These are phyloP conservation scores for Fraxinus americana DNA, from an alignment of 257 asterid genomes.

Conservation along the genomic window DNA sequence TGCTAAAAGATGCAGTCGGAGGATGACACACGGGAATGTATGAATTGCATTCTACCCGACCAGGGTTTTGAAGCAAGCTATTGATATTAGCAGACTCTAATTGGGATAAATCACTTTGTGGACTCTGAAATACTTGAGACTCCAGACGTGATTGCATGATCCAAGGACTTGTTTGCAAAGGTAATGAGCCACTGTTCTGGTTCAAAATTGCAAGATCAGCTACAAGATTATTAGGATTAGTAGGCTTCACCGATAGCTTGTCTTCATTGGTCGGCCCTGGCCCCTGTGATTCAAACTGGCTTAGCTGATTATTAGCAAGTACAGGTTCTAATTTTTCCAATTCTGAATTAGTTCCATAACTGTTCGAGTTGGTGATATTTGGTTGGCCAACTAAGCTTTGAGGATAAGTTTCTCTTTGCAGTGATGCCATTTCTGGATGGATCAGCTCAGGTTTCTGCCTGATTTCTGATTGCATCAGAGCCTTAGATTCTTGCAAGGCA, in stretches of 20 bases:
- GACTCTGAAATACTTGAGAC: slow-evolving; percentile 35
- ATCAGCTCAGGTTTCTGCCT: slow-evolving; percentile 37
- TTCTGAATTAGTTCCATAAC: slow-evolving; percentile 31
- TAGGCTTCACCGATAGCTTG: slow-evolving; percentile 31
- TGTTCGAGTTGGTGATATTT: slow-evolving; percentile 24
- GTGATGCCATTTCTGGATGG: slow-evolving; percentile 27
- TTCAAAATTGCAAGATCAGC: slow-evolving; percentile 32
- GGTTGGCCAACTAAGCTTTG: slow-evolving; percentile 37
- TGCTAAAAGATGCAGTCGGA: slow-evolving; percentile 39
- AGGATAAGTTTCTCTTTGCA: slow-evolving; percentile 33
- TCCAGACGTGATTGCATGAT: slow-evolving; percentile 41
- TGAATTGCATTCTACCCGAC: slow-evolving; percentile 53
- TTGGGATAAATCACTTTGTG: slow-evolving; percentile 38
- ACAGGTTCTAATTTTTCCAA: slow-evolving; percentile 32
- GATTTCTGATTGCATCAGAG: slow-evolving; percentile 29
- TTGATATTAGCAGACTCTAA: slow-evolving; percentile 40
- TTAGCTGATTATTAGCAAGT: slow-evolving; percentile 35
- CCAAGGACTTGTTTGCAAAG: slow-evolving; percentile 47
- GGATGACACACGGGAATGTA: slow-evolving; percentile 45
- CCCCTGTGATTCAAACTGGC: slow-evolving; percentile 42
- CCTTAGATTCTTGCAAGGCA: slow-evolving; percentile 36
- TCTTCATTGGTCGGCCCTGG: slow-evolving; percentile 37
- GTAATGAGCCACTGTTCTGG: slow-evolving; percentile 34
- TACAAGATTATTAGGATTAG: slow-evolving; percentile 23
- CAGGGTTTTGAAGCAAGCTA: slow-evolving; percentile 50